phyloP scores from a whole-genome alignment of 1,284 basidiomycete species.

The Porodaedalea pini region DNA sequence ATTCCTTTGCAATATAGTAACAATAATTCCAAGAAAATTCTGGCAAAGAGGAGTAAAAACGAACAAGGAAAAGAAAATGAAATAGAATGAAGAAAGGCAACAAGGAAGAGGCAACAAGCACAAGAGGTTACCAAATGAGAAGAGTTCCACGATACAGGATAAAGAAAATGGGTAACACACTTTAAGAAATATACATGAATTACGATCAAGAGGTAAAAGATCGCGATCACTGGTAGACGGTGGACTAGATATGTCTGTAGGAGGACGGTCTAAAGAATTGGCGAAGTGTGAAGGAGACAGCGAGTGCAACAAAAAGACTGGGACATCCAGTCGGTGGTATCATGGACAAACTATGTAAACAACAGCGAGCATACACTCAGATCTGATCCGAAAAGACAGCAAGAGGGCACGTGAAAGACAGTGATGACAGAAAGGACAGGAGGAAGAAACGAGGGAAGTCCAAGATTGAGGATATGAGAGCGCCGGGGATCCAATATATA shows the following conservation, averaged over 20 bases:
- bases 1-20: constrained; percentile 17
- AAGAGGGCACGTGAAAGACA: not conserved
- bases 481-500: too few relatives aligned
- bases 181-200: not conserved
- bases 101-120: not conserved
- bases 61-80: not conserved
- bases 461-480: not conserved
- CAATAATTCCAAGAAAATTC: constrained; percentile 9
- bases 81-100: not conserved
- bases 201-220: too few relatives aligned
- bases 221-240: too few relatives aligned
- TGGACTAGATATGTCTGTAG: too few relatives aligned
- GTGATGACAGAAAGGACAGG: constrained; percentile 4
- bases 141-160: constrained; percentile 12
- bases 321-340: too few relatives aligned
- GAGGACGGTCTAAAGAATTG: not conserved
- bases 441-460: not conserved
- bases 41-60: not conserved
- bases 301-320: too few relatives aligned
- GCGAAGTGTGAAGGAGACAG: not conserved
- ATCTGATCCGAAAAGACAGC: not conserved
- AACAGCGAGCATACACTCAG: constrained; percentile 8
- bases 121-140: not conserved
- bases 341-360: constrained; percentile 10
- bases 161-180: not conserved